Percentiles rank a stretch among this genome's conserved stretches.
Conservation (phyloP, 2,329 filamentous ascomycete species). For the Epichloe aotearoae region DNA sequence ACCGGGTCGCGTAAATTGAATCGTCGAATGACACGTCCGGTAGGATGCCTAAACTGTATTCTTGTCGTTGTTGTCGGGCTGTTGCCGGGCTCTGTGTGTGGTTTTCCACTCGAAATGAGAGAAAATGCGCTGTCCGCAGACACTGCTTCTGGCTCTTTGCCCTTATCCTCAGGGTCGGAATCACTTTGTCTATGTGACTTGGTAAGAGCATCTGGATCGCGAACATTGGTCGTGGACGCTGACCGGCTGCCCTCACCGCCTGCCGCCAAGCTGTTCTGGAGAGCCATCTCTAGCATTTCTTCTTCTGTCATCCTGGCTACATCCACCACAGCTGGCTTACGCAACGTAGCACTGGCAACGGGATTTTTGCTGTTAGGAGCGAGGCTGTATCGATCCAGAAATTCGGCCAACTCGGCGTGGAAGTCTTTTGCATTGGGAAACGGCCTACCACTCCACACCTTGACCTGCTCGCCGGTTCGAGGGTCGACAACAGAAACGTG, state of each 20-base stretch:
- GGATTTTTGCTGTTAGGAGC: constrained; percentile 84
- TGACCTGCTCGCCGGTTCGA: constrained; percentile 91
- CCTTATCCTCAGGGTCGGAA: constrained; percentile 23
- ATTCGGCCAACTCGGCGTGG: constrained; percentile 82
- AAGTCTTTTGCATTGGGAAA: constrained; percentile 69
- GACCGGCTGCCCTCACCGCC: constrained; percentile 19
- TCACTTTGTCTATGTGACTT: constrained; percentile 35
- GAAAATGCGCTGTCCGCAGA: constrained; percentile 43
- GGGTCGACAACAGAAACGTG: constrained; percentile 95
- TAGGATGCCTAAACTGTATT: constrained; percentile 83
- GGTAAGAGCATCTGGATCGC: constrained; percentile 82
- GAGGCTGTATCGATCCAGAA: constrained; percentile 92
- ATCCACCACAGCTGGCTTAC: constrained; percentile 55
- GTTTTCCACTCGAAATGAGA: constrained; percentile 55
- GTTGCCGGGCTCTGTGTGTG: constrained; percentile 65
- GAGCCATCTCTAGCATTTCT: constrained; percentile 88
- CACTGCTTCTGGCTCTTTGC: constrained; percentile 29
- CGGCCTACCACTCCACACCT: constrained; percentile 80
- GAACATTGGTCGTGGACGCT: constrained; percentile 37
- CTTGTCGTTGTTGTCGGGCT: constrained; percentile 64
- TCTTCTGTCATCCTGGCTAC: constrained; percentile 89
- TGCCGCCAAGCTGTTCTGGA: constrained; percentile 72
- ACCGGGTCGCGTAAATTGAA: constrained; percentile 69
- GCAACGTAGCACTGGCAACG: constrained; percentile 53
- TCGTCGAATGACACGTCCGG: constrained; percentile 73